Conservation (phyloP, 768 basidiomycete genomes). For the Podaxis carcinomalis region DNA sequence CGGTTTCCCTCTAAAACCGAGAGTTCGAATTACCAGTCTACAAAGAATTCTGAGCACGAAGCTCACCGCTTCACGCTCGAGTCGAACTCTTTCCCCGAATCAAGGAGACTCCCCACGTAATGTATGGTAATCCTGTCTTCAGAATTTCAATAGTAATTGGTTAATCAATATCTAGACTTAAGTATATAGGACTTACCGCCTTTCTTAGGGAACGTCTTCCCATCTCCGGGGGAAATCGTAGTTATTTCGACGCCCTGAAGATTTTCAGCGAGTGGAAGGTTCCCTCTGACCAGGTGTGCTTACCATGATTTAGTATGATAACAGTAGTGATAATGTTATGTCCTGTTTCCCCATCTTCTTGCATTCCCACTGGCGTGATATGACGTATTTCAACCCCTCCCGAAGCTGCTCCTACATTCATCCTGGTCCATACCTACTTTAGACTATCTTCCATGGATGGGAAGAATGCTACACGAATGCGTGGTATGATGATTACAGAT, state of each 20-base stretch:
- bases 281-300: background rate
- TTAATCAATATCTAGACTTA: conserved; percentile 42
- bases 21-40: conserved; percentile 25
- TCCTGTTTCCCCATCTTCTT: background rate
- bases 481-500: too few species aligned
- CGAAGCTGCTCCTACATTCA: too few species aligned
- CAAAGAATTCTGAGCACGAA: background rate
- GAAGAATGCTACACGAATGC: too few species aligned
- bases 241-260: conserved; percentile 69
- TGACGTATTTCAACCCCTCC: background rate
- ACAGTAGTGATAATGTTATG: background rate
- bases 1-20: conserved; percentile 40
- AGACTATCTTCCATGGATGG: too few species aligned
- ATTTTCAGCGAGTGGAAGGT: background rate
- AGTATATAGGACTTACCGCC: conserved; percentile 44
- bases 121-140: conserved; percentile 71
- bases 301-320: conserved; percentile 1
- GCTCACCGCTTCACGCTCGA: conserved; percentile 68
- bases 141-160: conserved; percentile 21
- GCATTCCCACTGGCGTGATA: background rate
- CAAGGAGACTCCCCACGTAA: conserved; percentile 66
- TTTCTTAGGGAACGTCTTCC: conserved; percentile 54
- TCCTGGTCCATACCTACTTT: too few species aligned
- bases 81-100: conserved; percentile 62
- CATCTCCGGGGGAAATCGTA: conserved; percentile 53